These are phyloP conservation scores for Macrolepiota fuliginosa DNA, from an alignment of 768 basidiomycete species.

Conservation along the genomic window DNA sequence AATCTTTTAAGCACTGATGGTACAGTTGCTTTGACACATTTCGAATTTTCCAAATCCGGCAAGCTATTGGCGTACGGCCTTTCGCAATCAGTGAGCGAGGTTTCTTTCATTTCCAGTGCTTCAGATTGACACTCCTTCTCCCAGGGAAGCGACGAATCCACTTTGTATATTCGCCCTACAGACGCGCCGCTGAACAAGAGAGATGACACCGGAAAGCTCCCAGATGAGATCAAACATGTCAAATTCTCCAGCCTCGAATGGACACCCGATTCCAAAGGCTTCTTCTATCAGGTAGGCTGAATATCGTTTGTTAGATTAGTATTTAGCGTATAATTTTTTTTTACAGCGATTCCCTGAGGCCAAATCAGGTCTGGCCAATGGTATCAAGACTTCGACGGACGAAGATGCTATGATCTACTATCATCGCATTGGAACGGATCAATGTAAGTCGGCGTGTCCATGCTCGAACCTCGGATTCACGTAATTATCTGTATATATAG, in stretches of 20 bases:
- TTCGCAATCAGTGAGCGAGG: conserved; percentile 57
- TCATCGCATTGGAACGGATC: conserved; percentile 68
- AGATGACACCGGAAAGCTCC: conserved; percentile 48
- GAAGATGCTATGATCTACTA: conserved; percentile 74
- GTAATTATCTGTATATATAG: conserved; percentile 20
- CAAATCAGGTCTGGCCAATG: conserved; percentile 41
- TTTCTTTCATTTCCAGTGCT: conserved; percentile 4
- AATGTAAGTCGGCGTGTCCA: conserved; percentile 41
- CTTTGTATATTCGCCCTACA: conserved; percentile 66
- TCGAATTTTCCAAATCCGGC: conserved; percentile 63
- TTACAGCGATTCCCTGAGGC: conserved; percentile 55
- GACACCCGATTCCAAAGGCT: conserved; percentile 78
- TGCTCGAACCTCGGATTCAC: conserved; percentile 21
- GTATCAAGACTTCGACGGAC: conserved; percentile 58
- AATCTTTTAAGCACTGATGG: conserved; percentile 74
- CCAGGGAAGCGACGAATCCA: conserved; percentile 74
- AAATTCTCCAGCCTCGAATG: conserved; percentile 75
- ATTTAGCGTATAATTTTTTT: not conserved
- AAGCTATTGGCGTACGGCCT: conserved; percentile 78
- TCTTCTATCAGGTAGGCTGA: conserved; percentile 68
- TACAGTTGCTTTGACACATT: conserved; percentile 58
- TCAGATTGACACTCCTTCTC: conserved; percentile 3
- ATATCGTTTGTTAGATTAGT: not conserved
- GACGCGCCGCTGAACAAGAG: conserved; percentile 50
- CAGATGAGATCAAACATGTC: conserved; percentile 70